Evolutionary conservation across 257 asterid genomes (phyloP), one percentile per base, ranked within the genome.

Genomic region (Perilla frutescens): DNA sequence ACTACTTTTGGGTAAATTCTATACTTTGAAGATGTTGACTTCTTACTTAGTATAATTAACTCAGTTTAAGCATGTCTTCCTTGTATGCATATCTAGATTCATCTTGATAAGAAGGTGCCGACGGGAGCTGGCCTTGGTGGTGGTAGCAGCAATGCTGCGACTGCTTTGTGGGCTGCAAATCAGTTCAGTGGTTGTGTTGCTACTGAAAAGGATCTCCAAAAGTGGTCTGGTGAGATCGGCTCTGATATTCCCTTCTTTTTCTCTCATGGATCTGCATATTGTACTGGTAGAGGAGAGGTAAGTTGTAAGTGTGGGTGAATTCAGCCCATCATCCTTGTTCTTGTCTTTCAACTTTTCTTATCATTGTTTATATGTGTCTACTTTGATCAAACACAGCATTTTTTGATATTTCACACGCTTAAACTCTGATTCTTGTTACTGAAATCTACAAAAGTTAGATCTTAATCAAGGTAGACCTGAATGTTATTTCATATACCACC

Each of bases 81-180:
- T 73, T 40, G 63, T 49, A 4, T 40, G 51, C 77, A 58, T 56
- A 63, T 13, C 63, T 79, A 95, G 99, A 72, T 95, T 83, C 98
- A 95, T 86, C 96, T 95, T 11, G 97, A 95, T 74, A 95, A 95
- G 86, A 90, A 80, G 76, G 99, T 95, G 71, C 99, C 98, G 2
- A 90, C 98, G 2, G 99, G 99, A 32, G 99, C 99, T 34, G 99
- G 99, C 56, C 93, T 95, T 56, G 99, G 99, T 59, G 99, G 99
- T 34, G 99, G 99, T 74, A 95, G 99, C 83, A 89, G 99, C 75
- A 95, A 95, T 86, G 99, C 99, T 63, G 99, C 99, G 57, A 95
- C 99, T 74, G 92, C 99, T 68, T 84, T 95, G 75, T 95, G 99
- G 99, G 99, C 99, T 36, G 99, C 99, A 66, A 95, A 95, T 85